These are phyloP conservation scores for Puya raimondii DNA, from an alignment of 176 grass and related monocot genomes.

Conservation along the genomic window DNA sequence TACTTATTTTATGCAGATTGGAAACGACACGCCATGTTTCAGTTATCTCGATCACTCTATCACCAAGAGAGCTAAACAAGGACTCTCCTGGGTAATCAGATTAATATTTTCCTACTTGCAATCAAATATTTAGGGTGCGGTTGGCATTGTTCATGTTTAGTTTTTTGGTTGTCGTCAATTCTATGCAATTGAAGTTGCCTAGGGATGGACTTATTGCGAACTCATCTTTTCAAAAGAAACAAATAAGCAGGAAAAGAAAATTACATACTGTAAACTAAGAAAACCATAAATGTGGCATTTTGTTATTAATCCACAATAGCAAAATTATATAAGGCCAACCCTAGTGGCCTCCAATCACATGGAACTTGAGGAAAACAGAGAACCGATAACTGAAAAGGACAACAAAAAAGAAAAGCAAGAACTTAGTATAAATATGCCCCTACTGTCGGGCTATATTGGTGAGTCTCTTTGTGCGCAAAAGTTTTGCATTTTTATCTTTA, in stretches of 20 bases:
- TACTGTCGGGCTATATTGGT: neutral
- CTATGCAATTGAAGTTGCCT: too few relatives aligned
- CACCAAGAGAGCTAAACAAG: slow-evolving; percentile 53
- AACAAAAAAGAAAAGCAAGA: too few relatives aligned
- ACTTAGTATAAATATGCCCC: neutral
- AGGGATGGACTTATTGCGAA: too few relatives aligned
- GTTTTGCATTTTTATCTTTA: neutral
- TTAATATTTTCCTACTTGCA: neutral
- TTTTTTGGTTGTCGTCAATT: neutral
- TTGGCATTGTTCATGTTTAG: slow-evolving; percentile 3
- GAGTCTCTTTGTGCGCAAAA: neutral
- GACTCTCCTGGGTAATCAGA: slow-evolving; percentile 58
- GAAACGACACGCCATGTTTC: slow-evolving; percentile 88
- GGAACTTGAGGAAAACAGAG: too few relatives aligned
- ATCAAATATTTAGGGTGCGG: slow-evolving; percentile 4
- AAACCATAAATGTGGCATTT: too few relatives aligned
- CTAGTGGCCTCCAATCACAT: too few relatives aligned
- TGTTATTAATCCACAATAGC: too few relatives aligned
- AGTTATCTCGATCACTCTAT: slow-evolving; percentile 87
- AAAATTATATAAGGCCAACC: too few relatives aligned
- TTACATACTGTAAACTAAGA: too few relatives aligned
- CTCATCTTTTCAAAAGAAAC: neutral
- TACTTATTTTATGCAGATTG: slow-evolving; percentile 31
- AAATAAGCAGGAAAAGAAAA: too few relatives aligned
- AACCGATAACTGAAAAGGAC: too few relatives aligned